Evolutionary conservation across 2,329 filamentous ascomycete genomes (phyloP).

Genomic region (Microsporum audouinii): DNA sequence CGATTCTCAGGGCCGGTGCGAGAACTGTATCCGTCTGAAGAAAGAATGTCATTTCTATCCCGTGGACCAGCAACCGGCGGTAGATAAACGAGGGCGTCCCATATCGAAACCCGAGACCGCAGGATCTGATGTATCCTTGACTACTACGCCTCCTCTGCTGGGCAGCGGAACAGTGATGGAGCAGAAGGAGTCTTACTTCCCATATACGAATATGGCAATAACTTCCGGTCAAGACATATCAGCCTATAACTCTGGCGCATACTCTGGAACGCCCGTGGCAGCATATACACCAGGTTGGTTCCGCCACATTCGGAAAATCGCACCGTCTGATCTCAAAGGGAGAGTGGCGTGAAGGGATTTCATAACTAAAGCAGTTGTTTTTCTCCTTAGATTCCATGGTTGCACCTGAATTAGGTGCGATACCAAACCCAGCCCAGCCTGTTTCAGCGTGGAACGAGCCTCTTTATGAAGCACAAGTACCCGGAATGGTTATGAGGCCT

Average conservation of each 20-base stretch:
- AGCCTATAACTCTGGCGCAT: conserved; percentile 23
- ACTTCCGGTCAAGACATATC: conserved; percentile 26
- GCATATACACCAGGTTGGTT: conserved; percentile 28
- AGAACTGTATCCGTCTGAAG: conserved; percentile 86
- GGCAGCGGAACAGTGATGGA: conserved; percentile 22
- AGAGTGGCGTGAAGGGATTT: neutral
- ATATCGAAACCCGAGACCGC: conserved; percentile 35
- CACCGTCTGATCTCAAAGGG: neutral
- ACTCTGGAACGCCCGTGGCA: conserved; percentile 25
- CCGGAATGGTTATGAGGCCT: conserved; percentile 11
- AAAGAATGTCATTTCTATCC: conserved; percentile 90
- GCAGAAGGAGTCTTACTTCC: conserved; percentile 27
- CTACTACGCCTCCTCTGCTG: conserved; percentile 39
- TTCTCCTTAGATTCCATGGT: conserved; percentile 21
- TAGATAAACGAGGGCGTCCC: conserved; percentile 38
- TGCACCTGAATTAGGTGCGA: conserved; percentile 22
- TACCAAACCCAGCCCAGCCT: conserved; percentile 24
- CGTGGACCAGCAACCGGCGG: conserved; percentile 61
- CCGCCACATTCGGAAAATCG: neutral
- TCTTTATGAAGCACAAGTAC: conserved; percentile 27
- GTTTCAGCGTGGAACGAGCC: conserved; percentile 26
- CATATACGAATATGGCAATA: conserved; percentile 27
- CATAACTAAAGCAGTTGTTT: conserved; percentile 8
- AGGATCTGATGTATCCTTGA: conserved; percentile 36
- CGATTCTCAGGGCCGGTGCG: conserved; percentile 65